Conservation (phyloP, 75 land plant genomes). For the Gnetum montanum region DNA sequence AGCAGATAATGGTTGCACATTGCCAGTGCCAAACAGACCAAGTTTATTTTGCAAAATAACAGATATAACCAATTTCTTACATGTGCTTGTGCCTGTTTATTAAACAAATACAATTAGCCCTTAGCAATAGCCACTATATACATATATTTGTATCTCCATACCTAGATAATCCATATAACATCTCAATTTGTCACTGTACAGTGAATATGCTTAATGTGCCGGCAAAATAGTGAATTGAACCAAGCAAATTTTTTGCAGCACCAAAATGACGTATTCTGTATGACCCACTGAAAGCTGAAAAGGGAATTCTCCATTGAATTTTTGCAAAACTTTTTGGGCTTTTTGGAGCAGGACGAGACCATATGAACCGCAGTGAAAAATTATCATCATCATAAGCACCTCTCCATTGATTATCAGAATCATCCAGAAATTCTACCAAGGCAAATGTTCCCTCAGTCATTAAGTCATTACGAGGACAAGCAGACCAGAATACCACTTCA, state of each 20-base stretch:
- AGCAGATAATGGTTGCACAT: too few relatives aligned
- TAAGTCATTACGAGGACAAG: slow-evolving; percentile 72
- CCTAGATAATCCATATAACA: too few relatives aligned
- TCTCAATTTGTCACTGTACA: too few relatives aligned
- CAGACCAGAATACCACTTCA: slow-evolving; percentile 52
- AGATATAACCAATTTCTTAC: too few relatives aligned
- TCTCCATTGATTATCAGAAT: slow-evolving; percentile 28
- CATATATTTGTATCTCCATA: too few relatives aligned
- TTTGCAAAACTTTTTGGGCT: slow-evolving; percentile 41
- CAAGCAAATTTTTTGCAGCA: slow-evolving; percentile 34
- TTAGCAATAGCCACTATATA: too few relatives aligned
- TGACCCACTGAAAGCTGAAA: slow-evolving; percentile 36
- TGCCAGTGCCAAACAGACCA: too few relatives aligned
- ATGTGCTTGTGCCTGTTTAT: too few relatives aligned
- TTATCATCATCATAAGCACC: slow-evolving; percentile 71
- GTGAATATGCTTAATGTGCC: slow-evolving; percentile 60
- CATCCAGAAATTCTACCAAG: slow-evolving; percentile 46
- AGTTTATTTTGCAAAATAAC: too few relatives aligned
- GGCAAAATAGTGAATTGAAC: slow-evolving; percentile 50
- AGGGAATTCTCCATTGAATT: slow-evolving; percentile 67
- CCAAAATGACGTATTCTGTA: slow-evolving; percentile 80
- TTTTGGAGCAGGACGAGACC: slow-evolving; percentile 23
- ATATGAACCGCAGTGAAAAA: slow-evolving; percentile 41
- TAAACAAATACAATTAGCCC: too few relatives aligned
- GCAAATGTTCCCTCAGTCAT: slow-evolving; percentile 74